phyloP scores from a whole-genome alignment of 768 basidiomycete genomes.

The Phaffia tasmanica region DNA sequence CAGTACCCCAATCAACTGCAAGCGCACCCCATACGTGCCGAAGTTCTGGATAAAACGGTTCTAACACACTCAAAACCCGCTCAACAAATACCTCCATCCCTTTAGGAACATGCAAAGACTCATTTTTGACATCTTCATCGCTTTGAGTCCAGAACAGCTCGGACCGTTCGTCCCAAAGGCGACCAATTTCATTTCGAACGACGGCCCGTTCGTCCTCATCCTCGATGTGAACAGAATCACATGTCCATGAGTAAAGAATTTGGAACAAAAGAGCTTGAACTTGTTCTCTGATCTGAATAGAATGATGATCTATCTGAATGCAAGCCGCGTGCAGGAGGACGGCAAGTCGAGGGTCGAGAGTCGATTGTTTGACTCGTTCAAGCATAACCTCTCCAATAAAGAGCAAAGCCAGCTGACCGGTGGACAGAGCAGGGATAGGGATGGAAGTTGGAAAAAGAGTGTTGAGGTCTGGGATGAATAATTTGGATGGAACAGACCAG shows the following conservation, averaged over 20 bases:
- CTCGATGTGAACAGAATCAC: constrained; percentile 29
- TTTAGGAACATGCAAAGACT: constrained; percentile 28
- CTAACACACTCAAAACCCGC: constrained; percentile 55
- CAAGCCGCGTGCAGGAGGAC: constrained; percentile 67
- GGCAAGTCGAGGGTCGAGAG: constrained; percentile 53
- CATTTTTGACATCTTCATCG: not conserved
- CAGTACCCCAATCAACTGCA: constrained; percentile 71
- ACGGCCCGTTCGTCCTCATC: constrained; percentile 30
- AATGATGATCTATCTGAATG: constrained; percentile 69
- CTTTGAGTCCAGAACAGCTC: constrained; percentile 32
- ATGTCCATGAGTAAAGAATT: constrained; percentile 61
- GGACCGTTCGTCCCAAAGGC: constrained; percentile 27
- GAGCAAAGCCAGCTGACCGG: constrained; percentile 78
- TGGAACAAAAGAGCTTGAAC: constrained; percentile 76
- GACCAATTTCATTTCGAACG: constrained; percentile 29
- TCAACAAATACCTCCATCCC: constrained; percentile 47
- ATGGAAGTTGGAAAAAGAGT: constrained; percentile 50
- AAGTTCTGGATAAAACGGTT: constrained; percentile 58
- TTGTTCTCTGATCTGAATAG: constrained; percentile 55
- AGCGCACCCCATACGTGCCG: constrained; percentile 66
- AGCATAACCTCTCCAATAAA: constrained; percentile 43
- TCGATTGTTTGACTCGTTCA: constrained; percentile 45
- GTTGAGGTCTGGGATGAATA: constrained; percentile 50
- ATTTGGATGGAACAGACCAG: constrained; percentile 44
- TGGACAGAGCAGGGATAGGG: constrained; percentile 50